phyloP scores from a whole-genome alignment of 1,284 basidiomycete species.

The Pyrrhoderma lamaoense region DNA sequence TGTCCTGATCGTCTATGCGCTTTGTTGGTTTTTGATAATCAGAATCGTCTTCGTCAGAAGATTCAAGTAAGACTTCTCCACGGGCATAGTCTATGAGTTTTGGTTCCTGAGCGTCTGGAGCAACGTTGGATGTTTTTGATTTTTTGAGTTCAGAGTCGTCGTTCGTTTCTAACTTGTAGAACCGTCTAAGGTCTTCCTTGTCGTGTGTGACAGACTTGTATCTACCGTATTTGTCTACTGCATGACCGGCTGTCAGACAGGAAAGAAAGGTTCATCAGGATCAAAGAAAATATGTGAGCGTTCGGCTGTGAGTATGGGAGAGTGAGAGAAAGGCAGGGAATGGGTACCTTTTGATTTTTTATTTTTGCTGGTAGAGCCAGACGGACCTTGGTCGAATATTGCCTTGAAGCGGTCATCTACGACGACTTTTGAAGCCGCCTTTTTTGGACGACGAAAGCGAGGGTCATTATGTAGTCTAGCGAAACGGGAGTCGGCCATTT shows the following conservation, averaged over 20 bases:
- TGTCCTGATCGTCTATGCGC: no score
- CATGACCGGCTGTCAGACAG: slow-evolving; percentile 31
- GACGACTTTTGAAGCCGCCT: slow-evolving; percentile 75
- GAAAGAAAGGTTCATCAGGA: slow-evolving; percentile 1
- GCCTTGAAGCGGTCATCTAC: slow-evolving; percentile 93
- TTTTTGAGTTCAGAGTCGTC: slow-evolving; percentile 32
- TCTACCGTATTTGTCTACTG: slow-evolving; percentile 91
- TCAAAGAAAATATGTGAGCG: neutral
- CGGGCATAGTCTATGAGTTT: slow-evolving; percentile 78
- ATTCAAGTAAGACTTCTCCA: slow-evolving; percentile 79
- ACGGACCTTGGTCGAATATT: slow-evolving; percentile 51
- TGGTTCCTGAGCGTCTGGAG: slow-evolving; percentile 21
- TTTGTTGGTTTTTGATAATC: slow-evolving; percentile 23
- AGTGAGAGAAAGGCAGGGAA: neutral
- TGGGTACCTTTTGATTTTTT: slow-evolving; percentile 28
- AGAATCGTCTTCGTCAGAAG: slow-evolving; percentile 67
- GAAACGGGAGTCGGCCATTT: slow-evolving; percentile 82
- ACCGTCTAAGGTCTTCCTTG: slow-evolving; percentile 71
- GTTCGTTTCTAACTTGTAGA: slow-evolving; percentile 64
- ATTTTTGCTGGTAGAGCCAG: slow-evolving; percentile 28
- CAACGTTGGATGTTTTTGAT: slow-evolving; percentile 26
- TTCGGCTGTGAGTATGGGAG: neutral
- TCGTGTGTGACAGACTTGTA: slow-evolving; percentile 62
- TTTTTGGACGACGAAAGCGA: slow-evolving; percentile 81
- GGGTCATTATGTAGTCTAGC: slow-evolving; percentile 86